These are phyloP conservation scores for Durio zibethinus DNA, from an alignment of 345 rosid species.

Conservation along the genomic window DNA sequence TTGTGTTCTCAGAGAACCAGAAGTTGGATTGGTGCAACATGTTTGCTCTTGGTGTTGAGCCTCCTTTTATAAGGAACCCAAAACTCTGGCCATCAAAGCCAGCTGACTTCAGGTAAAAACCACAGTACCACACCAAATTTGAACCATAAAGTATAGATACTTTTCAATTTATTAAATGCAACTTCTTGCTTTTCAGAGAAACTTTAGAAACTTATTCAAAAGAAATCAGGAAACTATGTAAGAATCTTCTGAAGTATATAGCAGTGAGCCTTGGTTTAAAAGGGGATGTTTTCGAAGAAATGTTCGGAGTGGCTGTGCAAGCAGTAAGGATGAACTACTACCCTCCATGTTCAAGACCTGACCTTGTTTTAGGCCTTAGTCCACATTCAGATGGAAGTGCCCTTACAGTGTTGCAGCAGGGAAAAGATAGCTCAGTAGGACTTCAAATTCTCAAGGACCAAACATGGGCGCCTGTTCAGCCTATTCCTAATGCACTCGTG, in stretches of 20 bases:
- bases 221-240: conserved; percentile 62
- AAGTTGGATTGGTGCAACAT: conserved; percentile 98
- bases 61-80: conserved; percentile 65
- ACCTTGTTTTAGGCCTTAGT: conserved; percentile 91
- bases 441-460: conserved; percentile 79
- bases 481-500: conserved; percentile 62
- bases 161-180: background rate
- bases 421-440: conserved; percentile 57
- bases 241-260: conserved; percentile 51
- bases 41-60: conserved; percentile 91
- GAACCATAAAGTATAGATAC: too few relatives aligned
- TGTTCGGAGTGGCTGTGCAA: conserved; percentile 80
- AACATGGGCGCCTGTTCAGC: conserved; percentile 66
- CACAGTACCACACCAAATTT: background rate
- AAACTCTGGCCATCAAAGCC: conserved; percentile 81
- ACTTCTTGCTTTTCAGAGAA: conserved; percentile 41
- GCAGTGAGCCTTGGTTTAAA: conserved; percentile 64
- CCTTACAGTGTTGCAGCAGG: conserved; percentile 85
- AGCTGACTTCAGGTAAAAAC: conserved; percentile 52
- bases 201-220: conserved; percentile 62
- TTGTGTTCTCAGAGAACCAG: conserved; percentile 88
- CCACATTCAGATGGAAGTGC: conserved; percentile 99
- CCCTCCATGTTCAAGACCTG: conserved; percentile 92
- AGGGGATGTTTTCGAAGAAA: conserved; percentile 53
- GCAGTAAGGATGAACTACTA: conserved; percentile 98